Evolutionary conservation across 179 eudicot species (phyloP), one percentile per base, ranked within the genome.

Genomic region (Drosera spatulata): DNA sequence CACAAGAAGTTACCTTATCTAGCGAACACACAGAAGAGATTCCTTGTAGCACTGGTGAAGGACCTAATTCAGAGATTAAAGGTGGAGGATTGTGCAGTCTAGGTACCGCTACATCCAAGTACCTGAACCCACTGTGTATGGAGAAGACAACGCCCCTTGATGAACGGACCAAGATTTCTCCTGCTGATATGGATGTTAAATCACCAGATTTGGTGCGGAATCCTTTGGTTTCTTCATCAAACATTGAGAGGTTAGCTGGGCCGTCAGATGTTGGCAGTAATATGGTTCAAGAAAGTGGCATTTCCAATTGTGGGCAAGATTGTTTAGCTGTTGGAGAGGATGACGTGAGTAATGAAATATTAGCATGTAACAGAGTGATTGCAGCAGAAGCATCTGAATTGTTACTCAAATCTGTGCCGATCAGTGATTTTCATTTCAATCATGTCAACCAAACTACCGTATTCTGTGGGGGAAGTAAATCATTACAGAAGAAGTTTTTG

Each of bases 71-170:
- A n/a, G 74, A 69, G 64, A 63, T 14, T 42, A 77, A 76, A 65
- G 78, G 69, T 55, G 82, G 44, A 56, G 78, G 75, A 58, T 50
- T 70, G 33, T 22, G 33, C 33, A 22, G 33, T 22, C 90, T 85
- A 59, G 85, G 91, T 71, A 94, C 94, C 53, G 88, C 82, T 46
- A 80, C 86, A 15, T 80, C 89, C 6, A 77, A 82, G 56, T 66
- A 73, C 63, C 78, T 74, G 65, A 85, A 78, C 57, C 61, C 72
- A 4, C 59, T 58, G 50, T 56, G 76, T 63, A 2, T 57, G 13
- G 70, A 41, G 53, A 75, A 87, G 57, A 60, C 63, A 13, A 59
- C 44, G 8, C 62, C 63, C 38, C 50, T 64, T 56, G 72, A 64
- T 37, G 39, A 40, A 55, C 60, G 46, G 55, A 67, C 51, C 10